phyloP scores from a whole-genome alignment of 371 early-diverging fungal genomes.

The Parasitella parasitica region DNA sequence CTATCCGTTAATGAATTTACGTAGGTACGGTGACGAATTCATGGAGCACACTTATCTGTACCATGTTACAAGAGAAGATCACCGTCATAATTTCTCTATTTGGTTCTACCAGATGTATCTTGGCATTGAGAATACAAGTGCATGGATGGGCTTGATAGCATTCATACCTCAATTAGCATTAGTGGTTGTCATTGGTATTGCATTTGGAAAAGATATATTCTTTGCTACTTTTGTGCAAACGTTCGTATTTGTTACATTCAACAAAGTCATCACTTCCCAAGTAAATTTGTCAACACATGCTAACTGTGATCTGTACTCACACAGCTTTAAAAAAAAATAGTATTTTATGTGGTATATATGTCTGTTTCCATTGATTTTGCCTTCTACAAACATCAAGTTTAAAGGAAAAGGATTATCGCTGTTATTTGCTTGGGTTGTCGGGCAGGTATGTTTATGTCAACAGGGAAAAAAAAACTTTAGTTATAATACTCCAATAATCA shows the following conservation, averaged over 20 bases:
- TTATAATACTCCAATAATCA: background rate
- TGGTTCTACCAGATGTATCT: conserved; percentile 96
- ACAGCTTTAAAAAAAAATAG: conserved; percentile 44
- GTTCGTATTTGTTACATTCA: conserved; percentile 92
- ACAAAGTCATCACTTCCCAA: conserved; percentile 98
- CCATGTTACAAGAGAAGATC: conserved; percentile 94
- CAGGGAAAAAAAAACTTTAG: background rate
- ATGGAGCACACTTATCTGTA: conserved; percentile 91
- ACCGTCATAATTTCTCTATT: conserved; percentile 96
- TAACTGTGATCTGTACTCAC: background rate
- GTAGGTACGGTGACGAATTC: conserved; percentile 84
- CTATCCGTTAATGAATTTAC: background rate
- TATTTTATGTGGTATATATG: conserved; percentile 99
- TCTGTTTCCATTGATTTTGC: conserved; percentile 84
- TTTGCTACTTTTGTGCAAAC: conserved; percentile 93
- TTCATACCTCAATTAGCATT: conserved; percentile 79
- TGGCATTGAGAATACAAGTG: conserved; percentile 42
- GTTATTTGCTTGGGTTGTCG: conserved; percentile 70
- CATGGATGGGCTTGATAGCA: conserved; percentile 54
- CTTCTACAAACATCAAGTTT: conserved; percentile 56
- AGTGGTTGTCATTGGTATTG: conserved; percentile 59
- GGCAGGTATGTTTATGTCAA: conserved; percentile 51
- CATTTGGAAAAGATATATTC: conserved; percentile 78
- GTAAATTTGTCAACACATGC: conserved; percentile 33
- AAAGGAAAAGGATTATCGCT: conserved; percentile 60